Base-by-base conservation (phyloP, 169 alveolate genomes). In the Plasmodium inui region DNA sequence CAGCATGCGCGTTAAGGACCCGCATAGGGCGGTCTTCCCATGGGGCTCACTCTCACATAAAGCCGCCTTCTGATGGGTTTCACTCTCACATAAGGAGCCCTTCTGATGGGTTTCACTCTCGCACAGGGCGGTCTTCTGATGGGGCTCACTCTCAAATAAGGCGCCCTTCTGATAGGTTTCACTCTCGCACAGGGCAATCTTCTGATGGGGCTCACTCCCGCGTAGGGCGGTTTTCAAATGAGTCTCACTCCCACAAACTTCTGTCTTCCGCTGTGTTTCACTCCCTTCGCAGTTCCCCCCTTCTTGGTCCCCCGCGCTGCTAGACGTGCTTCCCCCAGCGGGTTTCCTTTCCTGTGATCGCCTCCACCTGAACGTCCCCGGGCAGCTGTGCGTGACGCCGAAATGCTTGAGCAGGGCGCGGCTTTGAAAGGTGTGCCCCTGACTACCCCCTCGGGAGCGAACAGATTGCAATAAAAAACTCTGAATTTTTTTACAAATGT, bases 331-430 rank as follows among this genome's bases (percentile, higher is more conserved):
- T 8, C 37, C 76, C 37, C 41, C n/a, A 67, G 14, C 32, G 28
- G n/a, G 37, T 46, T 10, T 34, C 37, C 4, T 10, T 9, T 30
- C 41, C n/a, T 8, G 26, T 3, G 73, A 6, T 17, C 17, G 0
- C 14, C 73, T 44, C 44, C 57, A 28, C 37, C 81, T 78, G 55
- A 89, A 89, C 55, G 94, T 89, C 46, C 90, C 82, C 7, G 94
- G 94, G 26, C 94, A 89, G 50, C 94, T 89, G n/a, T 89, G 94
- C 5, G 94, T 89, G 6, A 89, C 94, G 32, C 84, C 73, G 41
- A 89, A 89, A 89, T 89, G 94, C 72, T 89, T 89, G 46, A 89
- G 41, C 30, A 89, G 72, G 28, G 80, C 90, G 26, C 39, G 41
- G 6, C 67, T 89, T 55, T 89, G 82, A n/a, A 41, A 79, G 50